Evolutionary conservation across 2,329 filamentous ascomycete genomes (phyloP).

Genomic region (Cryphonectria naterciae): DNA sequence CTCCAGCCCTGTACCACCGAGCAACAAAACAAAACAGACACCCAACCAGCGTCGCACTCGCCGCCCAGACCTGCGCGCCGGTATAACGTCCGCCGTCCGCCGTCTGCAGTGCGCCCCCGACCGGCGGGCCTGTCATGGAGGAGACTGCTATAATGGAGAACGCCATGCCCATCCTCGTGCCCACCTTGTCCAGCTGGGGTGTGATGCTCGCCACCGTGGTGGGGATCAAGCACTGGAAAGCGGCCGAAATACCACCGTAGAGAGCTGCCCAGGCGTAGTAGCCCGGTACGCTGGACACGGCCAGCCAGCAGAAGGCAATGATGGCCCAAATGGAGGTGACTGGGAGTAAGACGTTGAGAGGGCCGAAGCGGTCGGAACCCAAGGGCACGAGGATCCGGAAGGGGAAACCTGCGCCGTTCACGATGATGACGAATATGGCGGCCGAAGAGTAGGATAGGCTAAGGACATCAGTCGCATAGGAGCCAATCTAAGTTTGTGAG

Average conservation of each 20-base stretch:
- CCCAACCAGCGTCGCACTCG: slow-evolving; percentile 32
- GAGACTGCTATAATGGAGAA: slow-evolving; percentile 39
- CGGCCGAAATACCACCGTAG: slow-evolving; percentile 38
- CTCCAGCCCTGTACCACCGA: slow-evolving; percentile 19
- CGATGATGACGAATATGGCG: slow-evolving; percentile 41
- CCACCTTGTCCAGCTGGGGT: slow-evolving; percentile 38
- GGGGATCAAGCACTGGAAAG: slow-evolving; percentile 41
- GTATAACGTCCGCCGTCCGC: slow-evolving; percentile 34
- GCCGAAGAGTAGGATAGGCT: slow-evolving; percentile 41
- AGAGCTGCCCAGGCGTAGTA: slow-evolving; percentile 40
- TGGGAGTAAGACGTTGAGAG: slow-evolving; percentile 39
- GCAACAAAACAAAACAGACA: slow-evolving; percentile 29
- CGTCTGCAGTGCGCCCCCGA: slow-evolving; percentile 40
- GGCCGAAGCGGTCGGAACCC: slow-evolving; percentile 40
- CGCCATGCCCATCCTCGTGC: slow-evolving; percentile 41
- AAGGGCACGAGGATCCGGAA: slow-evolving; percentile 40
- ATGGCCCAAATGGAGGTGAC: slow-evolving; percentile 36
- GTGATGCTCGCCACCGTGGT: slow-evolving; percentile 40
- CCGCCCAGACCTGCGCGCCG: slow-evolving; percentile 39
- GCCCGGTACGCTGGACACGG: slow-evolving; percentile 34
- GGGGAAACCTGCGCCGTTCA: slow-evolving; percentile 42
- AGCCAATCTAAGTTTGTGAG: slow-evolving; percentile 31
- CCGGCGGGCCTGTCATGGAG: slow-evolving; percentile 40
- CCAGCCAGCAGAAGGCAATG: slow-evolving; percentile 41
- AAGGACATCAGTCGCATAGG: slow-evolving; percentile 40